phyloP scores from a whole-genome alignment of 2,329 filamentous ascomycete genomes.

The Fusarium pseudocircinatum region DNA sequence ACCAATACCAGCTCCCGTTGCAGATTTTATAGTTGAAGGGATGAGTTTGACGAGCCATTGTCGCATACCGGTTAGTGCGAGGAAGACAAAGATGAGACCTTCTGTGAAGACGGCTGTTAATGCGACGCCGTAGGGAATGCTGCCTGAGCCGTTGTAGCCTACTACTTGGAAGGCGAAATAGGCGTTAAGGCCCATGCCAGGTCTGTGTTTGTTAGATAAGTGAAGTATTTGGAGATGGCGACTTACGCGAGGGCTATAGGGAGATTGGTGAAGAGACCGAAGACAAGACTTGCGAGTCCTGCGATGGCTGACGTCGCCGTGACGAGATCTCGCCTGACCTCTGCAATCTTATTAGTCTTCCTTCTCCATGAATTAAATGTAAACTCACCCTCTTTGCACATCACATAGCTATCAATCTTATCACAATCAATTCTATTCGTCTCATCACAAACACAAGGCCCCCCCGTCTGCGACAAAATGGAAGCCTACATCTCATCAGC shows the following conservation, averaged over 20 bases:
- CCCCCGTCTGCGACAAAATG: slow-evolving; percentile 29
- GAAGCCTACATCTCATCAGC: slow-evolving; percentile 6
- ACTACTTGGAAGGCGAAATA: slow-evolving; percentile 78
- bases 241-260: slow-evolving; percentile 34
- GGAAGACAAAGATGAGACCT: slow-evolving; percentile 78
- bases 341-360: slow-evolving; percentile 31
- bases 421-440: slow-evolving; percentile 52
- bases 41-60: slow-evolving; percentile 85
- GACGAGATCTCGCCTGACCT: slow-evolving; percentile 76
- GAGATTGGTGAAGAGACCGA: slow-evolving; percentile 31
- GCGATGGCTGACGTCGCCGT: slow-evolving; percentile 83
- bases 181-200: slow-evolving; percentile 70
- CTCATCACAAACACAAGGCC: slow-evolving; percentile 25
- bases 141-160: slow-evolving; percentile 76
- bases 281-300: slow-evolving; percentile 64
- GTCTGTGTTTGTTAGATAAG: slow-evolving; percentile 53
- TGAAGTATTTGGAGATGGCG: slow-evolving; percentile 56
- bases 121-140: slow-evolving; percentile 75
- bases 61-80: slow-evolving; percentile 80
- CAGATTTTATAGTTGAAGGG: slow-evolving; percentile 81
- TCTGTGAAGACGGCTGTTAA: slow-evolving; percentile 85
- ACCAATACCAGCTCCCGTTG: slow-evolving; percentile 82
- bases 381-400: slow-evolving; percentile 46
- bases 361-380: rapidly evolving
- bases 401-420: slow-evolving; percentile 56